Conservation (phyloP, 176 grass and related monocot species). For the Cenchrus purpureus region DNA sequence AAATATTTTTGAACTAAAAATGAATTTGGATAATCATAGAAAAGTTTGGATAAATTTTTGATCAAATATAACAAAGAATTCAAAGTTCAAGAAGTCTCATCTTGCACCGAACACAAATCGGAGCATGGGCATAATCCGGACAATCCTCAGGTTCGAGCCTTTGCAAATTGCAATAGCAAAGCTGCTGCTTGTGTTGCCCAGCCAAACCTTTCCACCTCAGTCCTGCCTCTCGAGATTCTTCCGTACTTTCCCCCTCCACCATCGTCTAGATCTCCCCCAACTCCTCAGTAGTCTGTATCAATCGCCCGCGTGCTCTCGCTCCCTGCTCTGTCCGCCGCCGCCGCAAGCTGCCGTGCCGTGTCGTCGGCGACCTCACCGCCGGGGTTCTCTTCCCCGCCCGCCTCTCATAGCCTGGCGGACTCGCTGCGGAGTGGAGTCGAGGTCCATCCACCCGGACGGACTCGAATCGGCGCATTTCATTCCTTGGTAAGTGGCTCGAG, state of each 20-base stretch:
- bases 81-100: too few species aligned
- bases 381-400: background rate
- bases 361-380: background rate
- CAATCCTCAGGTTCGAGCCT: background rate
- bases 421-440: background rate
- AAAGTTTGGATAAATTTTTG: too few species aligned
- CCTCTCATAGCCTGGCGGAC: background rate
- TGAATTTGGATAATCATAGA: too few species aligned
- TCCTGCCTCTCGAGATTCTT: slow-evolving; percentile 4
- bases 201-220: slow-evolving; percentile 36
- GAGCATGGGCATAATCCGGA: background rate
- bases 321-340: background rate
- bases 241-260: background rate
- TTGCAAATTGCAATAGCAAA: too few species aligned
- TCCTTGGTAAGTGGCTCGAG: background rate
- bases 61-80: too few species aligned
- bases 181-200: background rate
- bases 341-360: background rate
- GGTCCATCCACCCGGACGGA: background rate
- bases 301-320: background rate
- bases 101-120: background rate
- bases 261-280: slow-evolving; percentile 37
- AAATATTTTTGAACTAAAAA: too few species aligned
- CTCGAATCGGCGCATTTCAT: background rate
- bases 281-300: background rate